Conservation (phyloP, 495 filamentous ascomycete genomes). For the Talaromyces proteolyticus region DNA sequence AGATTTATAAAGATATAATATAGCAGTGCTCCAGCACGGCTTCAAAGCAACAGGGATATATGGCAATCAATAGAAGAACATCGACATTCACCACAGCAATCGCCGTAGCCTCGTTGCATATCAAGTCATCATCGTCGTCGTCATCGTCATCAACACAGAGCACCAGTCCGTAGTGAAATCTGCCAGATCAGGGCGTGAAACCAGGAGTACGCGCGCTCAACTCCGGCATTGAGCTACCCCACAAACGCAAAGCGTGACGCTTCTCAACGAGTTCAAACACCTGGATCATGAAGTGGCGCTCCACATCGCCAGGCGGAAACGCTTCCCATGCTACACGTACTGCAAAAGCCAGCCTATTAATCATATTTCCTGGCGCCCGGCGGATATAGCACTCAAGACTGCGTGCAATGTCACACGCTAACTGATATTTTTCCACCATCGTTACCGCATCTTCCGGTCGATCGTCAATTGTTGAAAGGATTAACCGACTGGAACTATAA, state of each 20-base stretch:
- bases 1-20: no score
- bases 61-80: no score
- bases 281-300: slow-evolving; percentile 30
- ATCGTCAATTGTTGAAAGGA: slow-evolving; percentile 32
- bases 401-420: slow-evolving; percentile 38
- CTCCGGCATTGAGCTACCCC: slow-evolving; percentile 37
- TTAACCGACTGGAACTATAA: slow-evolving; percentile 29
- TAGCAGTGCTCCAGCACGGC: no score
- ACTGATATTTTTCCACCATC: slow-evolving; percentile 28
- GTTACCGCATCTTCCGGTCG: slow-evolving; percentile 27
- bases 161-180: no score
- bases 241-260: slow-evolving; percentile 32
- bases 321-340: slow-evolving; percentile 40
- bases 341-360: slow-evolving; percentile 39
- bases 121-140: neutral
- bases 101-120: neutral
- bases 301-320: slow-evolving; percentile 29
- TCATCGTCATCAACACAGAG: neutral
- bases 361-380: slow-evolving; percentile 37
- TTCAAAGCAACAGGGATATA: no score
- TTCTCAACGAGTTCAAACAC: slow-evolving; percentile 35
- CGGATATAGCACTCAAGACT: slow-evolving; percentile 35
- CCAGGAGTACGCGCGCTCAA: slow-evolving; percentile 21
- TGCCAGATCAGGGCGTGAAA: slow-evolving; percentile 10
- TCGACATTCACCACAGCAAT: neutral